Conservation (phyloP, 2,329 filamentous ascomycete genomes). For the Decorospora gaudefroyi region DNA sequence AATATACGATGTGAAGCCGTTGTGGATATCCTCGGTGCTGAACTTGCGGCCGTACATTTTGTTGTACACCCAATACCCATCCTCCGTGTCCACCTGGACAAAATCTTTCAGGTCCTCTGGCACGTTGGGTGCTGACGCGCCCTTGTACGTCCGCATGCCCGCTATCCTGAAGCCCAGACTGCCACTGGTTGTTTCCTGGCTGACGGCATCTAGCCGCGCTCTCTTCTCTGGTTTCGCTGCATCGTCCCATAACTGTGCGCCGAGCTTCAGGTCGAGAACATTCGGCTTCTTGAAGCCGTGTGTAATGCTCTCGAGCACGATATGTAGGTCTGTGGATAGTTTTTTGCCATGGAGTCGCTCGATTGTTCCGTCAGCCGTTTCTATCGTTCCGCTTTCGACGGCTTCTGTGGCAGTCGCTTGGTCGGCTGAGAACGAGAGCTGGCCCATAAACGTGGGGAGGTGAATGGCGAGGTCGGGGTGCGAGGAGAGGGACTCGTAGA, state of each 20-base stretch:
- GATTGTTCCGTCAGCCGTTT: constrained; percentile 31
- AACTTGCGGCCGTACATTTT: constrained; percentile 69
- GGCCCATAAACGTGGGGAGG: constrained; percentile 86
- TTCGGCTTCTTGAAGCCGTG: constrained; percentile 82
- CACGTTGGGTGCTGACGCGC: constrained; percentile 25
- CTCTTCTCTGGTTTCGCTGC: constrained; percentile 63
- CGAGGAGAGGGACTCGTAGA: constrained; percentile 75
- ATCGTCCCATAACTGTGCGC: constrained; percentile 83
- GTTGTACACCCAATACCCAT: constrained; percentile 64
- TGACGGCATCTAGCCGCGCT: constrained; percentile 62
- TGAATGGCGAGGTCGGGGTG: constrained; percentile 76
- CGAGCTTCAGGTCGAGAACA: constrained; percentile 91
- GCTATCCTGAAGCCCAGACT: constrained; percentile 67
- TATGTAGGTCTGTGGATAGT: constrained; percentile 74
- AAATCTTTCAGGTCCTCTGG: constrained; percentile 38
- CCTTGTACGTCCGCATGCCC: constrained; percentile 65
- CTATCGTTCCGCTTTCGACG: constrained; percentile 35
- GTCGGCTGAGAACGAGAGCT: constrained; percentile 61
- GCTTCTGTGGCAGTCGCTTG: constrained; percentile 17
- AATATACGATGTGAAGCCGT: constrained; percentile 64
- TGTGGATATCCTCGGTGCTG: constrained; percentile 57
- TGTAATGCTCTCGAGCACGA: constrained; percentile 84
- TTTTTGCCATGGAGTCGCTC: constrained; percentile 61
- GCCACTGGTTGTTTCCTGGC: constrained; percentile 62
- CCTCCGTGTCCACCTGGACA: constrained; percentile 51